A percentile compares a stretch with the other conserved stretches of the same genome.
These are phyloP conservation scores for Boletus rubropictus DNA, from an alignment of 768 basidiomycete species.

Conservation along the genomic window DNA sequence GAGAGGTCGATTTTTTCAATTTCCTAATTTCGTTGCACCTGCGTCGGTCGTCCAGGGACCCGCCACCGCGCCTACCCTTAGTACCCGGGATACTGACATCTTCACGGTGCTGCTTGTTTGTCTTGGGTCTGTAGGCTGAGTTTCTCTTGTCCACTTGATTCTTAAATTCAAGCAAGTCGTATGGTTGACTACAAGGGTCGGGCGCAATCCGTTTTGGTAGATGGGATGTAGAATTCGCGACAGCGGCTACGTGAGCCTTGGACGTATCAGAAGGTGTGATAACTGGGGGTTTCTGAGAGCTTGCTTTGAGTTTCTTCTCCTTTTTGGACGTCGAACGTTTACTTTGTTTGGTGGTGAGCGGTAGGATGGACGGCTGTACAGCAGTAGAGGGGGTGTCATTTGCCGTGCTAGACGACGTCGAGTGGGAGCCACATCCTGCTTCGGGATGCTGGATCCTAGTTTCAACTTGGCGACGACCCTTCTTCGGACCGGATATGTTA, in stretches of 20 bases:
- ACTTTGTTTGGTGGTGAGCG: not conserved
- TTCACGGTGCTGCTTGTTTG: not conserved
- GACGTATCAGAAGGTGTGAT: conserved; percentile 18
- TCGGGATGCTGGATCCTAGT: not conserved
- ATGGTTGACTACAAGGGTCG: not conserved
- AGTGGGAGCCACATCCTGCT: conserved; percentile 11
- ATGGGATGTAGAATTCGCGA: conserved; percentile 1
- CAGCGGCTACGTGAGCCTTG: not conserved
- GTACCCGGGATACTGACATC: not conserved
- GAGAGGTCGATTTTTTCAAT: not conserved
- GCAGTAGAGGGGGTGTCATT: not conserved
- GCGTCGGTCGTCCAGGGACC: not conserved
- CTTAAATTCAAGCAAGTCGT: not conserved
- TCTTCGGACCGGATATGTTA: not conserved
- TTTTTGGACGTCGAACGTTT: not conserved
- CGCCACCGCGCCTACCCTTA: not conserved
- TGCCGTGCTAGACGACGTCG: not conserved
- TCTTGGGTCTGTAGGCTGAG: not conserved
- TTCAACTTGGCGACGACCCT: not conserved
- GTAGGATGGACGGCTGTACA: not conserved
- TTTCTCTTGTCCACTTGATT: not conserved
- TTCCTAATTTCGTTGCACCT: not conserved
- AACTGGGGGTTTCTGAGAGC: conserved; percentile 17
- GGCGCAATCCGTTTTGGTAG: conserved; percentile 11
- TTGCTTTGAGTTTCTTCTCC: conserved; percentile 21